Evolutionary conservation across 2,329 filamentous ascomycete species (phyloP).

Genomic region (Albifimbria verrucaria): DNA sequence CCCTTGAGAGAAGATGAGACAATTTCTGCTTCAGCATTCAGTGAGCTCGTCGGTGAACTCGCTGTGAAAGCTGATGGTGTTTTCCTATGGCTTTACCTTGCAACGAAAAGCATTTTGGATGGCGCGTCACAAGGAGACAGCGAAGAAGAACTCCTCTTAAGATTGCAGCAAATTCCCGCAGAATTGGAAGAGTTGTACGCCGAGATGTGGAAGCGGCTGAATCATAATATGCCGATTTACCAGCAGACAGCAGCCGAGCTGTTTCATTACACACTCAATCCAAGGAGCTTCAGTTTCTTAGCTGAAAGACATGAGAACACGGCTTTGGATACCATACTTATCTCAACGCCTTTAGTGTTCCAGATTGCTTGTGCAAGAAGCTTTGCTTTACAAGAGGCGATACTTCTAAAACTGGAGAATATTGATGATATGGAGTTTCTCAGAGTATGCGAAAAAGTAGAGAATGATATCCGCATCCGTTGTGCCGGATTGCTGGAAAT

Average conservation of each 20-base stretch:
- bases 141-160: not conserved
- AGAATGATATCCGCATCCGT: not conserved
- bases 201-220: slow-evolving; percentile 10
- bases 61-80: slow-evolving; percentile 5
- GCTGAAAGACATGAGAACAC: not conserved
- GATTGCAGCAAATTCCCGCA: not conserved
- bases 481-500: slow-evolving; percentile 3
- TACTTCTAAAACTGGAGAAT: not conserved
- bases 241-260: slow-evolving; percentile 1
- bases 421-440: not conserved
- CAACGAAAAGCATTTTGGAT: not conserved
- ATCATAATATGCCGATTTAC: slow-evolving; percentile 6
- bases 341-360: slow-evolving; percentile 1
- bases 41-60: not conserved
- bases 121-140: not conserved
- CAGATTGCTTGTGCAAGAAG: slow-evolving; percentile 1
- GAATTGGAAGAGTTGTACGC: slow-evolving; percentile 7
- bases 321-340: not conserved
- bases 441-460: not conserved
- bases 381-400: not conserved
- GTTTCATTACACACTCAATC: slow-evolving; percentile 2
- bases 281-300: not conserved
- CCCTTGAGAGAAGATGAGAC: not conserved
- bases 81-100: slow-evolving; percentile 8
- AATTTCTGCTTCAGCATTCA: not conserved